Percentiles rank a stretch among this genome's conserved stretches.
These are phyloP conservation scores for Diospyros lotus DNA, from an alignment of 148 eudicot species.

Conservation along the genomic window DNA sequence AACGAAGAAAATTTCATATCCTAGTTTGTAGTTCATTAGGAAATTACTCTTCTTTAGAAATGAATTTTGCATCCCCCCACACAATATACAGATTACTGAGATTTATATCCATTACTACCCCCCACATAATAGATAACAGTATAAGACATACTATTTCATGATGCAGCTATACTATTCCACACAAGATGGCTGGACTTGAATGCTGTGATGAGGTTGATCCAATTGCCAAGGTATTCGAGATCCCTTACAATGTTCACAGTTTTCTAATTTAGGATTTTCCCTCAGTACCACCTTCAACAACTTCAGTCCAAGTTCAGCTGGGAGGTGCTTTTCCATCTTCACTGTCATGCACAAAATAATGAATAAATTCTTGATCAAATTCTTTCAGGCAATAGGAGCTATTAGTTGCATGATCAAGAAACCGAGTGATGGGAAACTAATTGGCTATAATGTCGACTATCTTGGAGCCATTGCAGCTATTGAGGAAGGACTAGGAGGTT, in stretches of 20 bases:
- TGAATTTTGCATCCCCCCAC: not conserved
- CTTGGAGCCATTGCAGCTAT: slow-evolving; percentile 63
- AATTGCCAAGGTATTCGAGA: no score
- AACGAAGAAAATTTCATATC: no score
- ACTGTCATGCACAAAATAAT: not conserved
- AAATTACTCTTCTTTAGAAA: not conserved
- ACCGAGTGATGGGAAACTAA: slow-evolving; percentile 45
- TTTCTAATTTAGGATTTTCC: not conserved
- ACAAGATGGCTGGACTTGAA: slow-evolving; percentile 48
- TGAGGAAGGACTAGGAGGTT: slow-evolving; percentile 50
- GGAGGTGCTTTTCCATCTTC: not conserved
- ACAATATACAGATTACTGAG: not conserved
- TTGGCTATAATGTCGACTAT: slow-evolving; percentile 65
- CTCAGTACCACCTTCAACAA: no score
- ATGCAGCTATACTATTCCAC: slow-evolving; percentile 65
- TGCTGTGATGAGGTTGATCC: slow-evolving; percentile 63
- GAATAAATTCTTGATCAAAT: not conserved
- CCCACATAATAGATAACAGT: not conserved
- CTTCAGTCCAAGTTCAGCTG: not conserved
- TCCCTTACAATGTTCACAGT: no score
- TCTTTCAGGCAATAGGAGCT: slow-evolving; percentile 58
- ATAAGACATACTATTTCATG: not conserved
- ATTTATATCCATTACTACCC: not conserved
- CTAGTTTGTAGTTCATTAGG: no score
- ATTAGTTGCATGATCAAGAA: slow-evolving; percentile 49